A percentile compares a stretch with the other conserved stretches of the same genome.
These are phyloP conservation scores for Aspergillus brunneoviolaceus DNA, from an alignment of 2,329 filamentous ascomycete genomes.

Conservation along the genomic window DNA sequence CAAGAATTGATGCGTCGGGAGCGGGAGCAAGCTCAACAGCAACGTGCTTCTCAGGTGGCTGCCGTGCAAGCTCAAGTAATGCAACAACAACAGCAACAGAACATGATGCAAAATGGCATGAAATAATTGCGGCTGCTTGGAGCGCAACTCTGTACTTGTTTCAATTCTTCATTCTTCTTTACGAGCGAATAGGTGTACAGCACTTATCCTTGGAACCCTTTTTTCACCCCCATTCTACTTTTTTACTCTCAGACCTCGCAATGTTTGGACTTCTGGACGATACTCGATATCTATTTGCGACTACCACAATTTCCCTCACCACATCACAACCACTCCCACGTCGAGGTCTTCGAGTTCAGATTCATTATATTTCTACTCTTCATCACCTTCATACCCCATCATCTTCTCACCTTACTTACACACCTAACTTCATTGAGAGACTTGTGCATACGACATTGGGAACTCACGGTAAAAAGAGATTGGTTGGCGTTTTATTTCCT, in stretches of 20 bases:
- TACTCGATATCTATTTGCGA: background rate
- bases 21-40: constrained; percentile 33
- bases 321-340: background rate
- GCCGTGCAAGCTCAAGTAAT: constrained; percentile 35
- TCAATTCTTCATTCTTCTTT: background rate
- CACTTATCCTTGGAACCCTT: background rate
- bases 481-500: constrained; percentile 16
- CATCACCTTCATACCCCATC: background rate
- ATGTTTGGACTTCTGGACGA: background rate
- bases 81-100: constrained; percentile 42
- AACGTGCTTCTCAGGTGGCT: constrained; percentile 31
- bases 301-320: background rate
- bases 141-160: background rate
- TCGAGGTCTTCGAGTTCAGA: background rate
- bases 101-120: constrained; percentile 45
- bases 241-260: background rate
- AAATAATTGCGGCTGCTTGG: constrained; percentile 23
- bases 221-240: background rate
- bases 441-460: constrained; percentile 14
- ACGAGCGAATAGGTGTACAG: background rate
- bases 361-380: background rate
- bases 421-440: constrained; percentile 12
- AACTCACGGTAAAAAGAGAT: constrained; percentile 15
- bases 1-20: constrained; percentile 41
- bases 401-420: constrained; percentile 4